Evolutionary conservation across 495 filamentous ascomycete genomes (phyloP), one percentile per base, ranked within the genome.

Genomic region (Xylaria venustula): DNA sequence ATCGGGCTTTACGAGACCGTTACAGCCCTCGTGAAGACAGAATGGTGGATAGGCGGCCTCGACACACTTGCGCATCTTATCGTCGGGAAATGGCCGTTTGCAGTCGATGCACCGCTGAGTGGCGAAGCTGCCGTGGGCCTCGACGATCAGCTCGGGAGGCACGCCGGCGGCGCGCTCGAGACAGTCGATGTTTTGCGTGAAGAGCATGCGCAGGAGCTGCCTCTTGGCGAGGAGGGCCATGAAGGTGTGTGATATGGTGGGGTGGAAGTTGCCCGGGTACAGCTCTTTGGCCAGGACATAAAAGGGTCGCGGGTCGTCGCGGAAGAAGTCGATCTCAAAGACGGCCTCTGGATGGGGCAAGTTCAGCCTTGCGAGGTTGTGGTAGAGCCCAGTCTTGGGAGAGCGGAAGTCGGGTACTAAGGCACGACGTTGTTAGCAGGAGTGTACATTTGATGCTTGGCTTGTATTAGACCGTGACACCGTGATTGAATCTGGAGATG

Each of bases 151-250:
- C 5, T 94, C 85, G 0, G 77, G 79, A 0, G 92, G 90, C 15
- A 98, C 83, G 44, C 94, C 94, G 8, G 94, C 95, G 64, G 85
- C 81, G 32, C 93, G 86, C 74, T 98, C 94, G 22, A 98, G 82
- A 67, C 90, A 92, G 77, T 98, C 94, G 67, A 98, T 97, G 71
- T 98, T 98, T 72, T 98, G 94, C 5, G 95, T 96, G 75, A 97
- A 98, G 41, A 92, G 82, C 76, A 91, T 93, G 64, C 90, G 75
- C 14, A 98, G 77, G 30, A 92, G 77, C 5, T 85, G 85, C 75
- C 93, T 94, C 46, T 89, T 77, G 32, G 90, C 81, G 14, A 97
- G 84, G 30, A 72, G 65, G 9, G 84, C 83, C 60, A 97, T 85
- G 67, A 97, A 96, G 3, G 81, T 82, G 71, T 96, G 91, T 3